Conservation (phyloP, 257 asterid species). For the Plantago major region DNA sequence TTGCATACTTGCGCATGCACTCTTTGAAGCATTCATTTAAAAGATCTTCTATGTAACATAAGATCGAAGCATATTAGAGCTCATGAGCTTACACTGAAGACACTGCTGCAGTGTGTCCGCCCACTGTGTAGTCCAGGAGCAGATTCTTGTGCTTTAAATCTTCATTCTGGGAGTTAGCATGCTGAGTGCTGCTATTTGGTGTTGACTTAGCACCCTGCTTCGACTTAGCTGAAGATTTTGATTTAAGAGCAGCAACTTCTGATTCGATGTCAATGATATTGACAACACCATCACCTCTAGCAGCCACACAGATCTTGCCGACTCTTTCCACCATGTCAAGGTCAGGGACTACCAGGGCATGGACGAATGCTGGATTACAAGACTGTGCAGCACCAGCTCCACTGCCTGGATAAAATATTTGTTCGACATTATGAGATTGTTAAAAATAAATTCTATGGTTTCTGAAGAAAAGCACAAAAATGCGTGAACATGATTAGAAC, state of each 20-base stretch:
- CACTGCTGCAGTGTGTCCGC: conserved; percentile 85
- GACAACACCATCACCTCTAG: conserved; percentile 89
- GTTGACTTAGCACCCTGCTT: conserved; percentile 37
- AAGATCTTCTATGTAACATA: neutral
- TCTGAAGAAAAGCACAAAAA: neutral
- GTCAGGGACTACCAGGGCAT: conserved; percentile 76
- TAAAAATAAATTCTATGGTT: neutral
- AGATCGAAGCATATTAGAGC: conserved; percentile 5
- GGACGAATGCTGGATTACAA: conserved; percentile 85
- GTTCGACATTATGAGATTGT: conserved; percentile 10
- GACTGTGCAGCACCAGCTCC: conserved; percentile 57
- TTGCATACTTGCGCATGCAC: no score
- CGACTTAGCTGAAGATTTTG: conserved; percentile 43
- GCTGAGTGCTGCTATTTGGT: conserved; percentile 24
- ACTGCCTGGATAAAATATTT: conserved; percentile 37
- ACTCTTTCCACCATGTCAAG: conserved; percentile 61
- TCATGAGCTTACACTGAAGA: conserved; percentile 77
- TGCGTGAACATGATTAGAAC: neutral
- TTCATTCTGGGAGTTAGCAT: conserved; percentile 26
- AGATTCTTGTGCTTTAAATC: conserved; percentile 34
- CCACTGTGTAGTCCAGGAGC: conserved; percentile 63
- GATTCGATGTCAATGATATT: conserved; percentile 57
- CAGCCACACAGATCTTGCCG: conserved; percentile 82
- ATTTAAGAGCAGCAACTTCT: conserved; percentile 43
- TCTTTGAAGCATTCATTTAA: no score